These are phyloP conservation scores for Bisporella sp. DNA, from an alignment of 2,329 filamentous ascomycete species.

Conservation along the genomic window DNA sequence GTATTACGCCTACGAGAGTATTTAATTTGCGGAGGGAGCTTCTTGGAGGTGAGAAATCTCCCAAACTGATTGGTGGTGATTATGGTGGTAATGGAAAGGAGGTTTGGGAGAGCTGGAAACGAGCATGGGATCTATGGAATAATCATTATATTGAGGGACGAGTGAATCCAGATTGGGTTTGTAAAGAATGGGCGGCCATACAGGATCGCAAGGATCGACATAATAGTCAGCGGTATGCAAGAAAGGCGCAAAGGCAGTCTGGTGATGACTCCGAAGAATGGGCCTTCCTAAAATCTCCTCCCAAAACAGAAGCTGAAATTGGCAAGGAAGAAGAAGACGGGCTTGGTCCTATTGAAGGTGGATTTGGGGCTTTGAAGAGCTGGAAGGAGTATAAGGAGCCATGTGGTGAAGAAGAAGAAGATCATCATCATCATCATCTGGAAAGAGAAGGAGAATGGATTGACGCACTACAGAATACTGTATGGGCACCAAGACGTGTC, in stretches of 20 bases:
- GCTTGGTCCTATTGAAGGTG: not conserved
- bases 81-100: conserved; percentile 12
- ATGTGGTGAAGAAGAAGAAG: conserved; percentile 2
- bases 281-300: too few relatives aligned
- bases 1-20: conserved; percentile 13
- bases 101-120: conserved; percentile 23
- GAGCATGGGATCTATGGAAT: conserved; percentile 27
- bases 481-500: conserved; percentile 21
- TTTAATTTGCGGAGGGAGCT: conserved; percentile 8
- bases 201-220: too few relatives aligned
- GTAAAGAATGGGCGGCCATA: conserved; percentile 7
- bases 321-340: too few relatives aligned
- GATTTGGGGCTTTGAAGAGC: conserved; percentile 17
- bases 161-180: conserved; percentile 16
- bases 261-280: not conserved
- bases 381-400: not conserved
- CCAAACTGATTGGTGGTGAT: not conserved
- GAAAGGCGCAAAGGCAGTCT: not conserved
- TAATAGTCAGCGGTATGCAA: not conserved
- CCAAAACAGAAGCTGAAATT: too few relatives aligned
- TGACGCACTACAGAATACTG: conserved; percentile 18
- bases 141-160: conserved; percentile 23
- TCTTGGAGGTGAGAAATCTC: not conserved
- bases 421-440: not conserved
- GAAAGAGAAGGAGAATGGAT: conserved; percentile 1